Evolutionary conservation across 169 alveolate genomes (phyloP).

Genomic region (Eimeria necatrix): DNA sequence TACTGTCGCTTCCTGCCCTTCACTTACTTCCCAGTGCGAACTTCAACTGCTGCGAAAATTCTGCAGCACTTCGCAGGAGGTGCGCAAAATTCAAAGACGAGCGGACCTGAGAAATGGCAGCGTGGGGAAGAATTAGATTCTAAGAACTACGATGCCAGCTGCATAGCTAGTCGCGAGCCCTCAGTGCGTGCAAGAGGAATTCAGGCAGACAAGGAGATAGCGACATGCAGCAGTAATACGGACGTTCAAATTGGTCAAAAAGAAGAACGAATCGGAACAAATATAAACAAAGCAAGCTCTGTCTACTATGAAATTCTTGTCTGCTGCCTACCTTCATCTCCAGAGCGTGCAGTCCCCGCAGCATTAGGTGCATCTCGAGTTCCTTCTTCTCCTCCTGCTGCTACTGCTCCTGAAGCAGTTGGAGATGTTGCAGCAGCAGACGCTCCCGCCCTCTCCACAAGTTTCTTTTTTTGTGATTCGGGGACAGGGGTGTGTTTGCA

Average conservation of each 20-base stretch:
- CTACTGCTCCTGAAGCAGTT: constrained; percentile 16
- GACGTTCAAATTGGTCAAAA: too few relatives aligned
- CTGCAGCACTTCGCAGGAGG: constrained; percentile 47
- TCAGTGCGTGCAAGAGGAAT: too few relatives aligned
- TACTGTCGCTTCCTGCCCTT: neutral
- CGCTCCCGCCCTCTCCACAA: constrained; percentile 26
- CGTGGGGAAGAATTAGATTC: neutral
- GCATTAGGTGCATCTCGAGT: neutral
- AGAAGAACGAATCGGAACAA: too few relatives aligned
- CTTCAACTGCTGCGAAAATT: constrained; percentile 14
- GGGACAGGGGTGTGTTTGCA: constrained; percentile 56
- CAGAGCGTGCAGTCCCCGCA: neutral
- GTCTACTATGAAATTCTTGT: neutral
- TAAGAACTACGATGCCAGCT: neutral
- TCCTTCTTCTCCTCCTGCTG: constrained; percentile 24
- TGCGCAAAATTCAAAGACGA: constrained; percentile 59
- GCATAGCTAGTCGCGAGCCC: too few relatives aligned
- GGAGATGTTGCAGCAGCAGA: constrained; percentile 22
- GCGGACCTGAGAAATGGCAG: constrained; percentile 32
- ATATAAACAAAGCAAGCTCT: neutral
- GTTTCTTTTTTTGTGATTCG: constrained; percentile 48
- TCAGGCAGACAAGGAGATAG: too few relatives aligned
- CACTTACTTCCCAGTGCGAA: constrained; percentile 44
- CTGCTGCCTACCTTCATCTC: neutral
- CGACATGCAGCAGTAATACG: too few relatives aligned